Percentiles rank a stretch among this genome's conserved stretches.
phyloP scores from a whole-genome alignment of 352 stramenopile genomes.

The Phytophthora macrochlamydospora region DNA sequence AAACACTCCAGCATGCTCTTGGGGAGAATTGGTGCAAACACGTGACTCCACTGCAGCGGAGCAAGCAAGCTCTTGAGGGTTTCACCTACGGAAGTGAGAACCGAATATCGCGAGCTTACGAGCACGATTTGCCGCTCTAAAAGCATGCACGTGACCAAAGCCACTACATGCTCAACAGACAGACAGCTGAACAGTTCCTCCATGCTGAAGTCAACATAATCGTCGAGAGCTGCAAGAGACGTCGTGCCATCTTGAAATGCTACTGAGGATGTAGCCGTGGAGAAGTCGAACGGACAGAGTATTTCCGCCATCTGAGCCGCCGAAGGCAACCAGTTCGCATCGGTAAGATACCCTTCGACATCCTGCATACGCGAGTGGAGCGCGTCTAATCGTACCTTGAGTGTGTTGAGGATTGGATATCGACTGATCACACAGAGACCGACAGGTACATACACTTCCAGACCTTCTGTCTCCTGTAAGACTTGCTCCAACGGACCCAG shows the following conservation, averaged over 20 bases:
- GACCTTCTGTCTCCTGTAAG: slow-evolving; percentile 78
- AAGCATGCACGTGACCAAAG: slow-evolving; percentile 74
- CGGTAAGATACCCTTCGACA: slow-evolving; percentile 57
- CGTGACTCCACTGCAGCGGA: slow-evolving; percentile 85
- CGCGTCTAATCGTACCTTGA: slow-evolving; percentile 72
- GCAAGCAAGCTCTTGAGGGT: slow-evolving; percentile 79
- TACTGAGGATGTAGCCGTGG: slow-evolving; percentile 15
- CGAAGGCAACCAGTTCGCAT: slow-evolving; percentile 63
- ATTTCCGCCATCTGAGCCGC: slow-evolving; percentile 61
- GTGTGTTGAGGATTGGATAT: slow-evolving; percentile 80
- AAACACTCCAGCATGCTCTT: slow-evolving; percentile 84
- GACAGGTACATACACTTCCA: slow-evolving; percentile 78
- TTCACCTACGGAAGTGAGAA: slow-evolving; percentile 80
- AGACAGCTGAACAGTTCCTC: slow-evolving; percentile 83
- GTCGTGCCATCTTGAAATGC: slow-evolving; percentile 32
- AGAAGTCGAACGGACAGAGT: slow-evolving; percentile 74
- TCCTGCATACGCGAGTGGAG: slow-evolving; percentile 66
- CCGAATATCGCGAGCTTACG: slow-evolving; percentile 79
- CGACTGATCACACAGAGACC: slow-evolving; percentile 85
- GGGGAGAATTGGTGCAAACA: slow-evolving; percentile 84
- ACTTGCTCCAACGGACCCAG: slow-evolving; percentile 78
- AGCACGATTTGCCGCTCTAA: slow-evolving; percentile 82
- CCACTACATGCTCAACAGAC: slow-evolving; percentile 71
- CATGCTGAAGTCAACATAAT: slow-evolving; percentile 82
- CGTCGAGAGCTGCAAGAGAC: slow-evolving; percentile 57